Evolutionary conservation across 2,329 filamentous ascomycete genomes (phyloP).

Genomic region (Mycosphaerella sp.): DNA sequence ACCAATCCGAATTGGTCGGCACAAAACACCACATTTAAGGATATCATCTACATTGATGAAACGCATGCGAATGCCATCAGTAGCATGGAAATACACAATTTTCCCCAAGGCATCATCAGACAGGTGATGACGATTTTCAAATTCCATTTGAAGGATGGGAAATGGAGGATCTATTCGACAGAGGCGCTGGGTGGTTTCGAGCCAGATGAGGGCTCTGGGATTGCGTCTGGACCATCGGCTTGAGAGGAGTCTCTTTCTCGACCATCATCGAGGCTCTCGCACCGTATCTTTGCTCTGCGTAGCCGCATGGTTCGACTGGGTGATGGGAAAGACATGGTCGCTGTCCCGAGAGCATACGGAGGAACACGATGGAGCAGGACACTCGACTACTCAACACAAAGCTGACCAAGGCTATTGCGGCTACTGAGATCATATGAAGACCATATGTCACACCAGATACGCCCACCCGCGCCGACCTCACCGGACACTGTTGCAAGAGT

Average conservation of each 20-base stretch:
- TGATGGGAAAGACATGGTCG: too few species aligned
- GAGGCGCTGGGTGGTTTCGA: constrained; percentile 2
- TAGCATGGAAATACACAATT: not conserved
- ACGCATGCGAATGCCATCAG: not conserved
- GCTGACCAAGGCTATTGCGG: too few species aligned
- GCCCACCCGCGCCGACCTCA: too few species aligned
- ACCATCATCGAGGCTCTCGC: not conserved
- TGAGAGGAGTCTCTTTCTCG: not conserved
- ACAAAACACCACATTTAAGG: not conserved
- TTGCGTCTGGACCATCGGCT: not conserved
- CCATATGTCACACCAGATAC: too few species aligned
- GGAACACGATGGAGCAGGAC: not conserved
- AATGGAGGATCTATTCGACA: not conserved
- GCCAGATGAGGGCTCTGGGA: not conserved
- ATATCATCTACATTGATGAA: constrained; percentile 4
- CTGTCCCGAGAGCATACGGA: too few species aligned
- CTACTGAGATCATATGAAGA: too few species aligned
- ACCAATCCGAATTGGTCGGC: not conserved
- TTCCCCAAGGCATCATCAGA: not conserved
- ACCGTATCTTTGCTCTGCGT: too few species aligned
- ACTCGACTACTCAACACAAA: not conserved
- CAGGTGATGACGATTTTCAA: not conserved
- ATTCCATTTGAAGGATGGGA: constrained; percentile 2
- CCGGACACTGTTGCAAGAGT: too few species aligned
- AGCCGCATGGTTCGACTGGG: too few species aligned